These are phyloP conservation scores for Xenoacremonium recifei DNA, from an alignment of 2,329 filamentous ascomycete species.

Conservation along the genomic window DNA sequence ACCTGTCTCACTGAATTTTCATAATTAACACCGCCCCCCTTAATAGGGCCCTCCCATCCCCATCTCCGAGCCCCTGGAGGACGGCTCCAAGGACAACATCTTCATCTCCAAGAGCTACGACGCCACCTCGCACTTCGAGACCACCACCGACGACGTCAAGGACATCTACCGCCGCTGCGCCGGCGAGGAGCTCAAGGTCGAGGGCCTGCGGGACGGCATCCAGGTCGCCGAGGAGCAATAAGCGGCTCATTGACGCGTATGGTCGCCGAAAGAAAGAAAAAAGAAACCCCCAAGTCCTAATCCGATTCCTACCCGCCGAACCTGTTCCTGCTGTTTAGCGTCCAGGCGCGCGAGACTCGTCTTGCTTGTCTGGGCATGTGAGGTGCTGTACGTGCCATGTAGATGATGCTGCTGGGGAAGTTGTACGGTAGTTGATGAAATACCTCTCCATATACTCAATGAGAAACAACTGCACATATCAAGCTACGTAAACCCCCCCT, in stretches of 20 bases:
- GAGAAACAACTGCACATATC: neutral
- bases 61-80: slow-evolving; percentile 85
- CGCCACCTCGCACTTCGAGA: slow-evolving; percentile 97
- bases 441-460: slow-evolving; percentile 26
- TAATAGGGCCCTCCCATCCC: slow-evolving; percentile 75
- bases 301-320: too few relatives aligned
- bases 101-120: slow-evolving; percentile 99
- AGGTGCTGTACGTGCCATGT: slow-evolving; percentile 8
- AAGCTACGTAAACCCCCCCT: too few relatives aligned
- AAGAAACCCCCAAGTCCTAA: too few relatives aligned
- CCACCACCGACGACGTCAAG: slow-evolving; percentile 82
- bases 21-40: neutral
- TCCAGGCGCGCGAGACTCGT: slow-evolving; percentile 10
- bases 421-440: slow-evolving; percentile 20
- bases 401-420: slow-evolving; percentile 14
- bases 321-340: slow-evolving; percentile 5
- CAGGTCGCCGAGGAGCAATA: slow-evolving; percentile 68
- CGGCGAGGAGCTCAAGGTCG: slow-evolving; percentile 83
- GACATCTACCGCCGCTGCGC: slow-evolving; percentile 86
- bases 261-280: too few relatives aligned
- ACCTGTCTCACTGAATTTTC: neutral
- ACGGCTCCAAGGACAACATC: slow-evolving; percentile 83
- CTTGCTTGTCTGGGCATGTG: too few relatives aligned
- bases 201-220: slow-evolving; percentile 79
- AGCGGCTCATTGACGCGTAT: slow-evolving; percentile 4